These are phyloP conservation scores for Trichoderma sp. DNA, from an alignment of 2,329 filamentous ascomycete species.

Conservation along the genomic window DNA sequence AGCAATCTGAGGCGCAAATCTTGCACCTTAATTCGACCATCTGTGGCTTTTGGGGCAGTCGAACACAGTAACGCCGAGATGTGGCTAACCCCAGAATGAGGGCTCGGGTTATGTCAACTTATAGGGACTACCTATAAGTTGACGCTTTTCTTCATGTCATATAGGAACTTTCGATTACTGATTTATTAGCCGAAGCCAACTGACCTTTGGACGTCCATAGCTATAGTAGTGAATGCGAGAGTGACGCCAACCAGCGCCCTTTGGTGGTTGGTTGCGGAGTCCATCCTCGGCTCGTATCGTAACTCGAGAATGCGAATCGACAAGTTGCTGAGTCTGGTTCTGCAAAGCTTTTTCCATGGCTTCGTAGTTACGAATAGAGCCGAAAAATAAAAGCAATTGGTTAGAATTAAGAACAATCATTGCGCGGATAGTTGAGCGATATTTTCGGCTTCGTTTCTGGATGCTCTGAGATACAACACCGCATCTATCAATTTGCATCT, in stretches of 20 bases:
- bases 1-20: background rate
- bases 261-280: background rate
- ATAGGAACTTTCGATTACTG: background rate
- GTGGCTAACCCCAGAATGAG: slow-evolving; percentile 3
- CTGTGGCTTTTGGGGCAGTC: background rate
- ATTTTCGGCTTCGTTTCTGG: background rate
- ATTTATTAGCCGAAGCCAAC: background rate
- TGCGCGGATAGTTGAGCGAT: background rate
- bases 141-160: background rate
- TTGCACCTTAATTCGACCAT: slow-evolving; percentile 11
- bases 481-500: background rate
- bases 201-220: background rate
- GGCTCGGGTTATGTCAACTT: slow-evolving; percentile 5
- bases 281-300: background rate
- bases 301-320: background rate
- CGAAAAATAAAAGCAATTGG: background rate
- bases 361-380: slow-evolving; percentile 4
- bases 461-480: background rate
- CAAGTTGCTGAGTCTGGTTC: background rate
- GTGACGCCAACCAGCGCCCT: slow-evolving; percentile 8
- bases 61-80: background rate
- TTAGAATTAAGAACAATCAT: background rate
- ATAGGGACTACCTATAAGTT: background rate
- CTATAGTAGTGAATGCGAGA: background rate
- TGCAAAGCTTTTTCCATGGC: background rate